phyloP scores from a whole-genome alignment of 306 rosid species.

The Begonia masoniana region DNA sequence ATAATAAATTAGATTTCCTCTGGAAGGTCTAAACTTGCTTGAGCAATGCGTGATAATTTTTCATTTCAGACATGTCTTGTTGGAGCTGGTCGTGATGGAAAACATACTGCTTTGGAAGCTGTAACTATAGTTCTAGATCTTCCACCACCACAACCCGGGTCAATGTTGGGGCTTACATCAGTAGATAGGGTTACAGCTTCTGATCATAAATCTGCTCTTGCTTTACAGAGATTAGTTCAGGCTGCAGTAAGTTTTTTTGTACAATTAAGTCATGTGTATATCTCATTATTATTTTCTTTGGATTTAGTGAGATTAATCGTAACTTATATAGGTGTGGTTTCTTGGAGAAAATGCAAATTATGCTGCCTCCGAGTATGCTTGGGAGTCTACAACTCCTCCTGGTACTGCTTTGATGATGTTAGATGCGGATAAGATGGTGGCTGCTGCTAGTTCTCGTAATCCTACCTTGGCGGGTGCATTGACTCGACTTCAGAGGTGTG shows the following conservation, averaged over 20 bases:
- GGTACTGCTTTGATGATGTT: constrained; percentile 99
- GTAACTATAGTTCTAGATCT: constrained; percentile 96
- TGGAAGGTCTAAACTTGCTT: no score
- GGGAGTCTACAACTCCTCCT: constrained; percentile 99
- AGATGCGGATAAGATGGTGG: constrained; percentile 99
- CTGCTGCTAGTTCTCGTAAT: constrained; percentile 98
- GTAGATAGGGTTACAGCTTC: constrained; percentile 92
- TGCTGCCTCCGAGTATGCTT: constrained; percentile 99
- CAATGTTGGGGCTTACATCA: constrained; percentile 74
- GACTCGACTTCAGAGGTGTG: constrained; percentile 96
- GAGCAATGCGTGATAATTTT: background rate
- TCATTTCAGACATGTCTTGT: constrained; percentile 87
- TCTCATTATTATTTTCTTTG: no score
- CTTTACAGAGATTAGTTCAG: constrained; percentile 86
- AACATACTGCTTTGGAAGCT: constrained; percentile 97
- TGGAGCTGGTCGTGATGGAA: constrained; percentile 98
- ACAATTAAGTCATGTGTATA: no score
- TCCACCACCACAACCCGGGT: constrained; percentile 98
- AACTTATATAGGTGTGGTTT: constrained; percentile 78
- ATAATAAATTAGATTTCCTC: no score
- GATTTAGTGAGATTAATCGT: background rate
- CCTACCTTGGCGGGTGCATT: constrained; percentile 97
- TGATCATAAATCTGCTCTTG: constrained; percentile 95
- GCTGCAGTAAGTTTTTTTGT: constrained; percentile 69
- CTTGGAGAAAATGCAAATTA: constrained; percentile 99